Evolutionary conservation across 305 asterid species (phyloP), one percentile per base, ranked within the genome.

Genomic region (Nicotiana rustica): DNA sequence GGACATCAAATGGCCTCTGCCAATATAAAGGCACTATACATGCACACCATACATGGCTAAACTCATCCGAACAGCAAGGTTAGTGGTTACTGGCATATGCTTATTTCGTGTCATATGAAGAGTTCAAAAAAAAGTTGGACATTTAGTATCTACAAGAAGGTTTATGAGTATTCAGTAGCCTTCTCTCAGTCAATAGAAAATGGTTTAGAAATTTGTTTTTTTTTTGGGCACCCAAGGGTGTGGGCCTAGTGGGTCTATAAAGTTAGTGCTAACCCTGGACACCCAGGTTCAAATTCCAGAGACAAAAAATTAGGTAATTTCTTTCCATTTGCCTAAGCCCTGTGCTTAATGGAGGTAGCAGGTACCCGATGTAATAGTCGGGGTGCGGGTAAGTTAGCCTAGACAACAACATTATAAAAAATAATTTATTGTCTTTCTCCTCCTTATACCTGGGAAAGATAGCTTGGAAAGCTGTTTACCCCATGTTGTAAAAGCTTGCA

Each of bases 111-210:
- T 71, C 1, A 0, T 3, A 21, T 6, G 78, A 71, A 47, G 59
- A 69, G 77, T 71, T 71, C 13, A 71, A 18, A 47, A 70, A 44
- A 19, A 71, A 71, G 21, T 47, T 71, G 59, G 59, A 19, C 59
- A 18, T 44, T 70, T 19, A 19, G 0, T 19, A 70, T 70, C 78
- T 44, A 3, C n/a, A 44, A 6, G 13, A 70, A 41, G 78, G 35
- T 18, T 44, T 70, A 9, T 38, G 60, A 19, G 60, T 19, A 41
- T 5, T 69, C 17, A 69, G 33, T 38, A 41, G 14, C 57, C 35
- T 69, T 69, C 76, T 68, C 77, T 38, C 59, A 41, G 17, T 41
- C 33, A 41, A 41, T 18, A 17, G 33, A 49, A 69, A 38, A 57
- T 70, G 60, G 78, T 70, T 19, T 2, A 19, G 78, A 19, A 10